Evolutionary conservation across 495 filamentous ascomycete genomes (phyloP).

Genomic region (Podospora comata): DNA sequence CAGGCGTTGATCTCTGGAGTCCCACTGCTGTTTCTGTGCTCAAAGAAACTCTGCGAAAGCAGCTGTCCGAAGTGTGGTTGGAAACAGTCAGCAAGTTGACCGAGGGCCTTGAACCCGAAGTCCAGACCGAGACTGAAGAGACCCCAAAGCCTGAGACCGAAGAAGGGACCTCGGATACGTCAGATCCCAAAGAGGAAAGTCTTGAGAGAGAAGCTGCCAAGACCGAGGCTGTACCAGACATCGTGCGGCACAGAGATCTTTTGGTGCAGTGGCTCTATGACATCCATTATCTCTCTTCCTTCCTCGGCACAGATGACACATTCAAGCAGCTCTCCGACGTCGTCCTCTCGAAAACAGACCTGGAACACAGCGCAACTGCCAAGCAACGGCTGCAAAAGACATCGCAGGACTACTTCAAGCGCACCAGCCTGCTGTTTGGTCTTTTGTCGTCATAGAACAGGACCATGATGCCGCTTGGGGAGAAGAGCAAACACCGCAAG

Average conservation of each 20-base stretch:
- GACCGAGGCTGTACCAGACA: slow-evolving; percentile 13
- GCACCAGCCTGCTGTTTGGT: slow-evolving; percentile 72
- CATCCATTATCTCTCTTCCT: slow-evolving; percentile 59
- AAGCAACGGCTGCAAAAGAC: slow-evolving; percentile 52
- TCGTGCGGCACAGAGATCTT: slow-evolving; percentile 46
- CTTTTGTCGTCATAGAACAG: slow-evolving; percentile 35
- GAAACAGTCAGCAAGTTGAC: slow-evolving; percentile 29
- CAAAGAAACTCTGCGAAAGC: slow-evolving; percentile 52
- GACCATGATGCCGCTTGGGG: too few species aligned
- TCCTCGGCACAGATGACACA: slow-evolving; percentile 35
- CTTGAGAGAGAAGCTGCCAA: slow-evolving; percentile 14
- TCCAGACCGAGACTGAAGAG: slow-evolving; percentile 15
- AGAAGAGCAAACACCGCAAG: too few species aligned
- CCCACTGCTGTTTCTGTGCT: slow-evolving; percentile 60
- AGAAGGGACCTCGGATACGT: slow-evolving; percentile 17
- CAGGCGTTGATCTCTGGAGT: slow-evolving; percentile 82
- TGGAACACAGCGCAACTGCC: slow-evolving; percentile 38
- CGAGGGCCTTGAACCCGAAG: slow-evolving; percentile 16
- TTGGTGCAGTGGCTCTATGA: slow-evolving; percentile 79
- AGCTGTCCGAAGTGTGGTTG: slow-evolving; percentile 44
- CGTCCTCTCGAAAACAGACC: slow-evolving; percentile 46
- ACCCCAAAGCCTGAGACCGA: slow-evolving; percentile 33
- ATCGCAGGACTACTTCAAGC: slow-evolving; percentile 74
- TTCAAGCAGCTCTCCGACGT: slow-evolving; percentile 47
- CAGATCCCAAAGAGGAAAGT: background rate